Evolutionary conservation across 441 rosid genomes (phyloP).

Genomic region (Euphorbia celastroides): DNA sequence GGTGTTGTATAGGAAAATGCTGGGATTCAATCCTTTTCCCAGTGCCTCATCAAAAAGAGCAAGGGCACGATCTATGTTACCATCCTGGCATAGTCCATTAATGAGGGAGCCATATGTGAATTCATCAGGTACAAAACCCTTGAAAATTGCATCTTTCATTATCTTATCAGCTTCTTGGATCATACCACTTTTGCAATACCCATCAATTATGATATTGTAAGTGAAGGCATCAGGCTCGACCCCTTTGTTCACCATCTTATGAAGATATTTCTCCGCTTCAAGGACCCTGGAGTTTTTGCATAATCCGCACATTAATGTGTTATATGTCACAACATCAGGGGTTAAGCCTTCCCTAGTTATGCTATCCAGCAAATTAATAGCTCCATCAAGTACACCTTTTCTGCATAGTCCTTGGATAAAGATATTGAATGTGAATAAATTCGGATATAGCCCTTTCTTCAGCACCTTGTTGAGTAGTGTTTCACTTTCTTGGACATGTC

Average conservation of each 20-base stretch:
- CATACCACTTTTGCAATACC: conserved; percentile 70
- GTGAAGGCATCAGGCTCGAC: conserved; percentile 71
- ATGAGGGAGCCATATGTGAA: conserved; percentile 73
- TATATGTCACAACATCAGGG: conserved; percentile 82
- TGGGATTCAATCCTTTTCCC: conserved; percentile 59
- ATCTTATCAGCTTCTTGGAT: conserved; percentile 60
- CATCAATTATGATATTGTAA: conserved; percentile 70
- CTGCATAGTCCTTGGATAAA: conserved; percentile 79
- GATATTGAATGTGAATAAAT: conserved; percentile 72
- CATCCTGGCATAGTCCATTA: conserved; percentile 63
- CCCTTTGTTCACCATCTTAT: conserved; percentile 79
- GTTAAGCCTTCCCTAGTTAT: conserved; percentile 45
- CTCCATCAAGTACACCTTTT: conserved; percentile 53
- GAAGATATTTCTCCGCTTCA: conserved; percentile 71
- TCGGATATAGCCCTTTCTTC: conserved; percentile 68
- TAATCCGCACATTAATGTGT: conserved; percentile 74
- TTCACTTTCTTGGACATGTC: conserved; percentile 66
- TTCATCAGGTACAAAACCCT: conserved; percentile 79
- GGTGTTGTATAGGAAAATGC: conserved; percentile 55
- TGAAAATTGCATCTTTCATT: conserved; percentile 57
- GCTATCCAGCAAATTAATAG: conserved; percentile 56
- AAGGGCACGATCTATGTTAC: conserved; percentile 64
- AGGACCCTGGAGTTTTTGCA: conserved; percentile 55
- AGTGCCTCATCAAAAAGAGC: conserved; percentile 54
- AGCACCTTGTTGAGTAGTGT: conserved; percentile 65